phyloP scores from a whole-genome alignment of 371 early-diverging fungal genomes.

The Vairimorpha ceranae region DNA sequence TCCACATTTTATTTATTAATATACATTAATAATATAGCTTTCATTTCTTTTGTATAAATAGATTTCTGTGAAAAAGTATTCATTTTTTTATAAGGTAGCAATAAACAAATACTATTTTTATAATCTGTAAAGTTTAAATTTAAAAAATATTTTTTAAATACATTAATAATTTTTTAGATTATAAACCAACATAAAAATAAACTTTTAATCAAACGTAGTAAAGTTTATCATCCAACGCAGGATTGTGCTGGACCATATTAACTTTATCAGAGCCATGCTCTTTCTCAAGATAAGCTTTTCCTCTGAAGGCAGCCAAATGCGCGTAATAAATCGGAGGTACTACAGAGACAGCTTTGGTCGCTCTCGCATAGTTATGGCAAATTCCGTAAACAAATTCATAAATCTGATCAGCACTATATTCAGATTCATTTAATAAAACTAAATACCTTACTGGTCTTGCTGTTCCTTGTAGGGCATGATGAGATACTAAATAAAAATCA shows the following conservation, averaged over 20 bases:
- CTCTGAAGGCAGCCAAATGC: slow-evolving; percentile 68
- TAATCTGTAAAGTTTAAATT: too few species aligned
- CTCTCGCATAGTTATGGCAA: slow-evolving; percentile 77
- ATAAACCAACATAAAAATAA: background rate
- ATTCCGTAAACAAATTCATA: slow-evolving; percentile 74
- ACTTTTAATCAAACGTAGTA: slow-evolving; percentile 1
- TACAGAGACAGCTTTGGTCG: slow-evolving; percentile 72
- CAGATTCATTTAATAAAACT: slow-evolving; percentile 74
- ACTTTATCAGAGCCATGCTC: slow-evolving; percentile 1
- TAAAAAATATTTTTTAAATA: too few species aligned
- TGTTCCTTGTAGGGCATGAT: slow-evolving; percentile 81
- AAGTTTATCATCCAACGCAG: background rate
- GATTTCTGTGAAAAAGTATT: too few species aligned
- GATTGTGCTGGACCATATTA: background rate
- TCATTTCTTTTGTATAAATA: too few species aligned
- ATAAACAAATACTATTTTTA: too few species aligned
- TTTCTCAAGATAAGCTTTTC: slow-evolving; percentile 40
- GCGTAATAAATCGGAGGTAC: slow-evolving; percentile 79
- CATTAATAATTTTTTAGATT: too few species aligned
- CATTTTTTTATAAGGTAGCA: too few species aligned
- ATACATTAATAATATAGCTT: too few species aligned
- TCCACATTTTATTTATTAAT: too few species aligned
- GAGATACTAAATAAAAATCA: slow-evolving; percentile 82
- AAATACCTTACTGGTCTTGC: slow-evolving; percentile 79
- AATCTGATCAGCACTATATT: slow-evolving; percentile 69